phyloP scores from a whole-genome alignment of 2,329 filamentous ascomycete species.

The Talaromyces sp. region DNA sequence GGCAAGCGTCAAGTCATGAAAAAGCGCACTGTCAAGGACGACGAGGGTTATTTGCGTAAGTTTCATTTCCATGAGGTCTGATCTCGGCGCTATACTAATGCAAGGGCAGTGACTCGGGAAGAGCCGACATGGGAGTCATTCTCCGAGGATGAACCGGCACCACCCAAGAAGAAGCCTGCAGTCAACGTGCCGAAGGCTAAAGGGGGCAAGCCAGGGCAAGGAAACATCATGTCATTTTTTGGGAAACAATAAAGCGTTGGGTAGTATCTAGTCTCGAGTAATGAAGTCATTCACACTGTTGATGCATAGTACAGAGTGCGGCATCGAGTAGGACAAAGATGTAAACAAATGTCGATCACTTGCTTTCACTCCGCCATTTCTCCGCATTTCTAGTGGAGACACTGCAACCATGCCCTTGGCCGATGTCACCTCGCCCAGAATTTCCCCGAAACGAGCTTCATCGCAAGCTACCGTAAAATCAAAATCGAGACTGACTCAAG shows the following conservation, averaged over 20 bases:
- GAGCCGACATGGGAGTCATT: constrained; percentile 88
- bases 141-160: constrained; percentile 77
- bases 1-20: constrained; percentile 80
- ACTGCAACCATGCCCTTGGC: constrained; percentile 12
- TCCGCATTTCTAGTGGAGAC: constrained; percentile 25
- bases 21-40: constrained; percentile 84
- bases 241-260: constrained; percentile 65
- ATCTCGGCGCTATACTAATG: constrained; percentile 11
- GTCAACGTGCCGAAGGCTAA: constrained; percentile 57
- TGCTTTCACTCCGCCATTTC: constrained; percentile 10
- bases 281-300: not conserved
- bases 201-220: constrained; percentile 61
- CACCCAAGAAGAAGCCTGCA: constrained; percentile 51
- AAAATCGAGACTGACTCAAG: not conserved
- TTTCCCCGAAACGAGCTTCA: constrained; percentile 13
- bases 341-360: constrained; percentile 22
- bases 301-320: not conserved
- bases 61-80: constrained; percentile 11
- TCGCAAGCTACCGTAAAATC: not conserved
- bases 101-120: constrained; percentile 74
- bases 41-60: constrained; percentile 85
- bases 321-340: not conserved
- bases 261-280: not conserved
- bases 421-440: constrained; percentile 24
- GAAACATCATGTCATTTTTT: constrained; percentile 92